A percentile compares a stretch with the other conserved stretches of the same genome.
Conservation (phyloP, 1,284 basidiomycete species). For the Sphagnurus paluster region DNA sequence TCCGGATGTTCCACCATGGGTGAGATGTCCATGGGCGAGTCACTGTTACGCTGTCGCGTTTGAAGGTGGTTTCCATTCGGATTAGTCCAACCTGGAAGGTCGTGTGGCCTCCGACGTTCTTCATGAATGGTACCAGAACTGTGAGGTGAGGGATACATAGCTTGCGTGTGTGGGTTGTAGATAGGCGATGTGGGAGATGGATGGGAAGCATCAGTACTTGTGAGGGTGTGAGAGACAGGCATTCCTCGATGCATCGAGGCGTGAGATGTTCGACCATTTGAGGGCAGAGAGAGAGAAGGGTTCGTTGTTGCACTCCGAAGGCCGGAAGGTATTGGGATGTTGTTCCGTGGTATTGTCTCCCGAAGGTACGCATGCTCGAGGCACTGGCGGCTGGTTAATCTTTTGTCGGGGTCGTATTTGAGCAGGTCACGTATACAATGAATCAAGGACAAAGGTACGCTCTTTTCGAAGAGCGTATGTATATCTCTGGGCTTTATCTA, state of each 20-base stretch:
- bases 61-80: slow-evolving; percentile 21
- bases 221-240: slow-evolving; percentile 44
- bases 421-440: slow-evolving; percentile 93
- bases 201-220: slow-evolving; percentile 53
- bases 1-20: slow-evolving; percentile 43
- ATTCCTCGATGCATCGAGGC: slow-evolving; percentile 55
- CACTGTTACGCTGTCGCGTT: slow-evolving; percentile 31
- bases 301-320: slow-evolving; percentile 40
- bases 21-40: slow-evolving; percentile 68
- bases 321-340: slow-evolving; percentile 63
- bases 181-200: slow-evolving; percentile 48
- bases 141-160: slow-evolving; percentile 22
- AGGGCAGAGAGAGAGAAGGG: slow-evolving; percentile 25
- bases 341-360: slow-evolving; percentile 66
- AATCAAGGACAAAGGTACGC: slow-evolving; percentile 79
- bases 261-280: slow-evolving; percentile 35
- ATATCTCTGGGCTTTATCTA: slow-evolving; percentile 81
- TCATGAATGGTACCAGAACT: slow-evolving; percentile 37
- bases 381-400: slow-evolving; percentile 86
- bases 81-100: slow-evolving; percentile 25
- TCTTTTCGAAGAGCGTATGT: slow-evolving; percentile 76
- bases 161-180: slow-evolving; percentile 13
- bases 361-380: slow-evolving; percentile 87
- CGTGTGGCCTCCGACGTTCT: slow-evolving; percentile 29
- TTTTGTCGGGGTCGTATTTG: slow-evolving; percentile 86